A percentile compares a stretch with the other conserved stretches of the same genome.
Conservation (phyloP, 768 basidiomycete species). For the Xanthoconium stramineum region DNA sequence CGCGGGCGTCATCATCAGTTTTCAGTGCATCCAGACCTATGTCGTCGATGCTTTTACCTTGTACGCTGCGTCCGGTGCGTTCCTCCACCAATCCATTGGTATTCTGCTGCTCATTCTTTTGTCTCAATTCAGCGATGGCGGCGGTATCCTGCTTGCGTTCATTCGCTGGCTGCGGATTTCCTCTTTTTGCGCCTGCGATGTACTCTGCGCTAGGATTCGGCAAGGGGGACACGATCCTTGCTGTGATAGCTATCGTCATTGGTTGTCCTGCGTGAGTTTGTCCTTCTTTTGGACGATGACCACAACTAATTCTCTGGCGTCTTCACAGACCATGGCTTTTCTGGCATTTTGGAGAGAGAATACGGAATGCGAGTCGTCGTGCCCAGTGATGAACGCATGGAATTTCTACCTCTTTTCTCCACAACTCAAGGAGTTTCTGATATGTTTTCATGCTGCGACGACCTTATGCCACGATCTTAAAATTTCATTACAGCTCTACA, state of each 20-base stretch:
- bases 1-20: slow-evolving; percentile 53
- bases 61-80: slow-evolving; percentile 63
- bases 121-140: slow-evolving; percentile 48
- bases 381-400: slow-evolving; percentile 18
- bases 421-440: too few species aligned
- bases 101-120: neutral
- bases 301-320: slow-evolving; percentile 33
- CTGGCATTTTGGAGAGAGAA: slow-evolving; percentile 46
- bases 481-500: too few species aligned
- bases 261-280: slow-evolving; percentile 51
- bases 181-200: slow-evolving; percentile 73
- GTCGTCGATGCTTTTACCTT: slow-evolving; percentile 65
- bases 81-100: neutral
- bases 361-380: slow-evolving; percentile 48
- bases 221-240: slow-evolving; percentile 65
- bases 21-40: slow-evolving; percentile 65
- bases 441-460: too few species aligned
- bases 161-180: slow-evolving; percentile 70
- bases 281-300: neutral
- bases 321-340: slow-evolving; percentile 41
- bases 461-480: too few species aligned
- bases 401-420: too few species aligned
- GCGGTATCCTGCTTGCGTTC: slow-evolving; percentile 63
- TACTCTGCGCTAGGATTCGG: slow-evolving; percentile 65
- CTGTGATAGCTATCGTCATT: slow-evolving; percentile 51